Evolutionary conservation across 2,329 filamentous ascomycete genomes (phyloP).

Genomic region (Cercospora janseana): DNA sequence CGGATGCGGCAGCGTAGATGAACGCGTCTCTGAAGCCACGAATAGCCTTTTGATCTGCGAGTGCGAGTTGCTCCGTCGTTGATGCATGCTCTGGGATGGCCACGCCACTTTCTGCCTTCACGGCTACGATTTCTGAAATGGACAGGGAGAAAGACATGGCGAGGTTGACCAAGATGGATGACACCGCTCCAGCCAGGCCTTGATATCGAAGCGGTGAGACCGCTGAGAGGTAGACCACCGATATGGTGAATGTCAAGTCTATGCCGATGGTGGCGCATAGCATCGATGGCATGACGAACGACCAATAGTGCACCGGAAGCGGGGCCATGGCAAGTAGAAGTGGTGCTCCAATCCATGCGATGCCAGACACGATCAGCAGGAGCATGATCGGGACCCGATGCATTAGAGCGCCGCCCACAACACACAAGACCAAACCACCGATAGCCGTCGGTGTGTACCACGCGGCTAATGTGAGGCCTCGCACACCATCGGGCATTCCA

Average conservation of each 20-base stretch:
- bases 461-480: slow-evolving; percentile 34
- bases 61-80: slow-evolving; percentile 17
- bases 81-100: slow-evolving; percentile 9
- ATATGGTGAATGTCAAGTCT: slow-evolving; percentile 40
- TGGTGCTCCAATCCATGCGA: slow-evolving; percentile 39
- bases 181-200: slow-evolving; percentile 38
- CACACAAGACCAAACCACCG: slow-evolving; percentile 36
- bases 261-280: slow-evolving; percentile 39
- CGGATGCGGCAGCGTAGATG: slow-evolving; percentile 35
- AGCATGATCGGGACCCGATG: slow-evolving; percentile 35
- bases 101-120: slow-evolving; percentile 22
- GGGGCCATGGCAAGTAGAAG: slow-evolving; percentile 38
- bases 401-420: slow-evolving; percentile 34
- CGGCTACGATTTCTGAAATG: slow-evolving; percentile 36
- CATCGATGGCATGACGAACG: slow-evolving; percentile 39
- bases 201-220: slow-evolving; percentile 37
- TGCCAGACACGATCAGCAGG: slow-evolving; percentile 34
- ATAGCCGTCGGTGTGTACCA: slow-evolving; percentile 40
- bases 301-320: slow-evolving; percentile 37
- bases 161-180: slow-evolving; percentile 39
- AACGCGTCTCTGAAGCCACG: slow-evolving; percentile 32
- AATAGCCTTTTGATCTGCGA: slow-evolving; percentile 2
- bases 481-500: slow-evolving; percentile 23
- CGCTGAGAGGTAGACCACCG: slow-evolving; percentile 35
- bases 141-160: slow-evolving; percentile 40